Base-by-base conservation (phyloP, 169 alveolate genomes). In the Hepatocystis sp. region DNA sequence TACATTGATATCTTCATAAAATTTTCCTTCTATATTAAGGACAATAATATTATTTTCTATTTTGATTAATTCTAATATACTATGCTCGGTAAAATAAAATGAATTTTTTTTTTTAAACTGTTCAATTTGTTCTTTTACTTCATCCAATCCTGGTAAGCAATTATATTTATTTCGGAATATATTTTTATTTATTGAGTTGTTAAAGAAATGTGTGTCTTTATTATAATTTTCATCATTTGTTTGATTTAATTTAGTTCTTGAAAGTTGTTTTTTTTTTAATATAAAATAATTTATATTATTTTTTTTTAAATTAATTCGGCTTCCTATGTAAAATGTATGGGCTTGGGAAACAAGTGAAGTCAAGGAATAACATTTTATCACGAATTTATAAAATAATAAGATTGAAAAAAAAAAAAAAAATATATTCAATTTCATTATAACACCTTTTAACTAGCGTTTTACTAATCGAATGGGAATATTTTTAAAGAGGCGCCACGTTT, bases 1-100 rank as follows among this genome's bases (percentile, higher is more conserved):
- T 56, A 71, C 65, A 36, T 71, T 71, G 39, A 71, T 55, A 30
- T 71, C 86, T 71, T 71, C 86, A 51, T 58, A 71, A 58, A 71
- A 71, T 25, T 56, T 42, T 46, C 86, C 86, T 63, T 71, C 86
- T 42, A 71, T 71, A 36, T 71, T 71, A 36, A 71, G 17, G 13
- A 71, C 76, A 49, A 71, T 39, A 23, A 71, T 71, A 27, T 71
- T 71, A 71, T 71, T 44, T 58, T 71, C 86, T 71, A 71, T 63
- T 11, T 36, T 71, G 28, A 71, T 52, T 36, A 63, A 49, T 71
- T 71, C 86, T n/a, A 71, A 76, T 71, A 71, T 71, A 58, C 86
- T 71, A 34, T 71, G 86, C 32, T 71, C 86, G 1, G 86, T 71
- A 64, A 71, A 71, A 49, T 71, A 71, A 56, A 56, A 71, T n/a